Base-by-base conservation (phyloP, 208 protist species). In the Crithidia acanthocephali region DNA sequence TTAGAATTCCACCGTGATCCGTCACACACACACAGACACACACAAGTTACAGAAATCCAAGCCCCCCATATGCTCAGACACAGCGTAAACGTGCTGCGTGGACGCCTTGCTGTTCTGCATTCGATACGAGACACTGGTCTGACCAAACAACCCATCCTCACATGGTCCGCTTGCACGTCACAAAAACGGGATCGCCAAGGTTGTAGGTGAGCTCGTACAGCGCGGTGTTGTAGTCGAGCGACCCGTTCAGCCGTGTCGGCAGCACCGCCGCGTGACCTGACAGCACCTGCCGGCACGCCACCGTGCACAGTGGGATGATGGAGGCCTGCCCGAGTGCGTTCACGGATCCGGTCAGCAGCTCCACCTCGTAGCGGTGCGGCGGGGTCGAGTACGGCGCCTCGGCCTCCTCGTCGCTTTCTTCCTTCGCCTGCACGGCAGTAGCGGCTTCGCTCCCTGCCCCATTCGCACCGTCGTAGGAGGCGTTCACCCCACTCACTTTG, bases 141-240 rank as follows among this genome's bases (percentile, higher is more conserved):
- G 5, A 30, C 28, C 20, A 8, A 4, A 5, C 50, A 25, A 55
- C n/a, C 23, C 25, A 10, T 9, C 11, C 11, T 73, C 66, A 80
- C 30, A 55, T 15, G 2, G 37, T 62, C 10, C 88, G 80, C 5
- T 64, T 79, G 69, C 88, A 94, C 9, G 77, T 84, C 65, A 92
- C 86, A 32, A 95, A 85, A 13, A 95, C 35, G 10, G 87, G 85
- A 51, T 95, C 81, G 18, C 90, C 90, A 7, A 87, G 67, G 18
- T 73, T 55, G 61, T 91, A 91, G 28, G 58, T 20, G 0, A 80
- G 67, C 45, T 80, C 69, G n/a, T 72, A 80, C 30, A 91, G 33
- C 1, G 76, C 57, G 4, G 75, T 72, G 45, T 90, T 80, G 70
- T 83, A 83, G 62, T 81, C 63, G 23, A 55, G 51, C 60, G 27